Base-by-base conservation (phyloP, 306 rosid genomes). In the Cucurbita argyrosperma region DNA sequence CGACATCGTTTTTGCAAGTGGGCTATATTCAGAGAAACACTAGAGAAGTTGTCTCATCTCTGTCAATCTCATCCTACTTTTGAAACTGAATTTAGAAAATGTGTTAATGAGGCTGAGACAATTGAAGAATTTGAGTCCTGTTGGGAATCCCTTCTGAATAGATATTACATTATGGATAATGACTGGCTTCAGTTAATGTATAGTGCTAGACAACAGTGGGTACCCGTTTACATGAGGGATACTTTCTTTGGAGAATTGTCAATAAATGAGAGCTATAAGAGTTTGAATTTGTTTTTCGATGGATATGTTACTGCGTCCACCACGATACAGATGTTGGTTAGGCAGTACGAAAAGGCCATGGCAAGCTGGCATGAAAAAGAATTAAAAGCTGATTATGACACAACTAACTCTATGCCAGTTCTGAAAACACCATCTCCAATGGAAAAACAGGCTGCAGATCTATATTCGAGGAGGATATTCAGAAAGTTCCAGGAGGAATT, bases 141-240 rank as follows among this genome's bases (percentile, higher is more conserved):
- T 52, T 92, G 98, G 98, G 82, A 47, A 37, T 82, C 90, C n/a
- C 84, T 90, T 73, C 76, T 92, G 77, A 84, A 83, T 72, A 84
- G 86, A 76, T 87, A 88, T 86, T 82, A 76, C 76, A 18, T 83
- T 79, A 78, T 83, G 90, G 91, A 90, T 76, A 86, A 92, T 75
- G 96, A 90, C 74, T 92, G 98, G 98, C 91, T 93, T 78, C 96
- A 80, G 74, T 86, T 86, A 49, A 85, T 93, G 85, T 93, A 88
- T 83, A 76, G 69, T 66, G 90, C 88, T 50, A 85, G 96, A 43
- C 88, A 79, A 64, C 84, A 83, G 73, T 93, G 98, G 93, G 93
- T 89, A 74, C 92, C 96, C 0, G 96, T 93, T 77, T 90, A 78
- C 82, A 42, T 88, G 87, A 83, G 80, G 52, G 92, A 87, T 71